Conservation (phyloP, 2,329 filamentous ascomycete genomes). For the Ceratocystis huliohia region DNA sequence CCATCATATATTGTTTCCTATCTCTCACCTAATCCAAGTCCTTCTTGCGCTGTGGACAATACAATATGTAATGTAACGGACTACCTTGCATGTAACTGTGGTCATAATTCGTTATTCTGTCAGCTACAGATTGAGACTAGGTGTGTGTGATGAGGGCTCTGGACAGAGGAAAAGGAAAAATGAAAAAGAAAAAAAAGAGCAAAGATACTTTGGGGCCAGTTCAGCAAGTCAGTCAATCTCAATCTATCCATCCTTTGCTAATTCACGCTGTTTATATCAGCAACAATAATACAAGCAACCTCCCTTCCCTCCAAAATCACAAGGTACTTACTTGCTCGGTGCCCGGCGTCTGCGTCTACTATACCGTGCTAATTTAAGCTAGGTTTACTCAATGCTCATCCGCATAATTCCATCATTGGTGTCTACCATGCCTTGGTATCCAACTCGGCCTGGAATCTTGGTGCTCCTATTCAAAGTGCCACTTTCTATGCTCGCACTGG, state of each 20-base stretch:
- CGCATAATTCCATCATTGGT: slow-evolving; percentile 93
- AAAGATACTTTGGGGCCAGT: too few relatives aligned
- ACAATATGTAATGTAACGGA: neutral
- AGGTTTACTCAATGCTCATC: slow-evolving; percentile 74
- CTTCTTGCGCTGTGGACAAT: neutral
- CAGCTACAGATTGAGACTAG: slow-evolving; percentile 7
- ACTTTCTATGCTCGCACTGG: slow-evolving; percentile 33
- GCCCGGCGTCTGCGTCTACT: too few relatives aligned
- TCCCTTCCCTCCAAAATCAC: neutral
- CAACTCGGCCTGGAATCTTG: slow-evolving; percentile 49
- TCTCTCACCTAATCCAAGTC: neutral
- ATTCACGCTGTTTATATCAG: too few relatives aligned
- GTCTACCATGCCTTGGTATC: slow-evolving; percentile 86
- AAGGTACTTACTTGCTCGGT: too few relatives aligned
- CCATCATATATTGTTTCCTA: neutral
- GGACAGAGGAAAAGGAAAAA: neutral
- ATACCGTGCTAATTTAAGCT: too few relatives aligned
- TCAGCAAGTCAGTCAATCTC: too few relatives aligned
- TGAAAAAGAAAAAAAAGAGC: too few relatives aligned
- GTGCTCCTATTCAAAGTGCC: slow-evolving; percentile 34
- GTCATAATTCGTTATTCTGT: slow-evolving; percentile 18
- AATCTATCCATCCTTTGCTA: too few relatives aligned
- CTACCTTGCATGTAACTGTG: neutral
- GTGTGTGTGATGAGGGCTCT: neutral
- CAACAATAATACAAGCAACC: too few relatives aligned